Base-by-base conservation (phyloP, 768 basidiomycete species). In the Suillus subaureus region DNA sequence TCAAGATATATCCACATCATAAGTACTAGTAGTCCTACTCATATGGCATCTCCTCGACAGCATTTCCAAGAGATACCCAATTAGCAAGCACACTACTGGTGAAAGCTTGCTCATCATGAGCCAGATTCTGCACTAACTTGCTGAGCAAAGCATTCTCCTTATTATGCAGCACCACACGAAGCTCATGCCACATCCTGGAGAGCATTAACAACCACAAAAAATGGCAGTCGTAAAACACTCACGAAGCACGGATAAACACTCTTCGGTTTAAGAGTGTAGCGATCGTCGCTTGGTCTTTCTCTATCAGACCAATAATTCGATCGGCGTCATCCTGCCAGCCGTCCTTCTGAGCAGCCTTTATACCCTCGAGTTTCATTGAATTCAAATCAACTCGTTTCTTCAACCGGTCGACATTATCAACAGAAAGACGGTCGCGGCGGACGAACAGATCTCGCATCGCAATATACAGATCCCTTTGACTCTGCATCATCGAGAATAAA, bases 151-250 rank as follows among this genome's bases (percentile, higher is more conserved):
- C 84, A 69, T 94, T 93, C 79, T 97, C 96, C 63, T 91, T 83
- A 69, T 96, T 95, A 76, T 97, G 95, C 54, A 97, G 80, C 43
- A 98, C 90, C 21, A 95, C 92, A 28, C 93, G 88, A n/a, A 97
- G 82, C 76, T 98, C 96, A 71, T 97, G 93, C 95, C 96, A 98
- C 85, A 97, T 87, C 69, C 96, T 95, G 70, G 28, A 39, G n/a
- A 45, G 55, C 61, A 56, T 11, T 56, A 66, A 66, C 54, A 45
- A 49, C 63, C 23, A 43, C 37, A 56, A 64, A 42, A 51, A 7
- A 39, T 31, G 45, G 6, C 49, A 62, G 52, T 7, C 12, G 52
- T 35, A 31, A 61, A 54, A 43, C 6, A 74, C 88, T 72, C 72
- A 95, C 93, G 89, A 93, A 63, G 91, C 90, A 62, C 93, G 89